Evolutionary conservation across 805 yeast genomes (phyloP).

Genomic region (Clavispora asparagi): DNA sequence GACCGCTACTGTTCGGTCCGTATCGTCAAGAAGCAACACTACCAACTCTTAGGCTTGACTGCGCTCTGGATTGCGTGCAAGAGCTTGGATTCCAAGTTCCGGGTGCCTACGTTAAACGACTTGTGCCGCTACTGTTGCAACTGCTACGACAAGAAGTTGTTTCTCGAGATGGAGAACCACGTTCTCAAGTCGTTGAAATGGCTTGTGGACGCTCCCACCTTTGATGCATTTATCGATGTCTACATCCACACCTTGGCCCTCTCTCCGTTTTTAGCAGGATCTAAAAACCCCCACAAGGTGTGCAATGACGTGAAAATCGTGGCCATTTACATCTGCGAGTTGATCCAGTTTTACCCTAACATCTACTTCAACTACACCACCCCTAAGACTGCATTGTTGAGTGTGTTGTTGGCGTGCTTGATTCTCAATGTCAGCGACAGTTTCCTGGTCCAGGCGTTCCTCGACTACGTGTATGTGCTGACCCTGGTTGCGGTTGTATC

Average conservation of each 20-base stretch:
- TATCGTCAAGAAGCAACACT: slow-evolving; percentile 42
- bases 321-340: slow-evolving; percentile 59
- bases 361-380: slow-evolving; percentile 54
- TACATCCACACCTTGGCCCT: slow-evolving; percentile 35
- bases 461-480: slow-evolving; percentile 14
- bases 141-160: slow-evolving; percentile 50
- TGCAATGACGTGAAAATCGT: slow-evolving; percentile 48
- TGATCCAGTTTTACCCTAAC: slow-evolving; percentile 57
- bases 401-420: slow-evolving; percentile 39
- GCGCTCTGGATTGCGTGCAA: slow-evolving; percentile 42
- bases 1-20: slow-evolving; percentile 42
- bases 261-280: slow-evolving; percentile 20
- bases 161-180: slow-evolving; percentile 66
- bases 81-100: slow-evolving; percentile 50
- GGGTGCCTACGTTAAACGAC: slow-evolving; percentile 50
- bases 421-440: slow-evolving; percentile 30
- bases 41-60: slow-evolving; percentile 40
- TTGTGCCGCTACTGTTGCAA: slow-evolving; percentile 54
- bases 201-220: slow-evolving; percentile 58
- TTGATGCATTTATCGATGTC: slow-evolving; percentile 60
- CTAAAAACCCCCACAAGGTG: slow-evolving; percentile 23
- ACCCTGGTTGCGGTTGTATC: slow-evolving; percentile 15
- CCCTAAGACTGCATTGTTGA: slow-evolving; percentile 40
- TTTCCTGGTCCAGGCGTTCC: slow-evolving; percentile 16
- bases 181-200: slow-evolving; percentile 59